A percentile compares a stretch with the other conserved stretches of the same genome.
Conservation (phyloP, 179 eudicot species). For the Silene coronaria region DNA sequence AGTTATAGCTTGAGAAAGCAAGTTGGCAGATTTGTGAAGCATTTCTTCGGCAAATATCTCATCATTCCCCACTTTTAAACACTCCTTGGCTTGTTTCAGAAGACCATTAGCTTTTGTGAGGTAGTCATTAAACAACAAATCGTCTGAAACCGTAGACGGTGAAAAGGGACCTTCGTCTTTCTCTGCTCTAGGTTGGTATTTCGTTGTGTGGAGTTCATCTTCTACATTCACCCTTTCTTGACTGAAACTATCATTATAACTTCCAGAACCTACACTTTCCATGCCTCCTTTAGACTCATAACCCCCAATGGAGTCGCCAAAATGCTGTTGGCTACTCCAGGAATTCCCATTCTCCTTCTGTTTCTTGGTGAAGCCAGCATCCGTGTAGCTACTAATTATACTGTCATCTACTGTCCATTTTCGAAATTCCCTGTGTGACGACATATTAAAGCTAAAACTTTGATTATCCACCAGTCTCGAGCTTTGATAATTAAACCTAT, state of each 20-base stretch:
- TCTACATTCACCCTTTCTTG: constrained; percentile 28
- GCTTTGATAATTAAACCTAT: constrained; percentile 28
- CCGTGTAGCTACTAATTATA: constrained; percentile 30
- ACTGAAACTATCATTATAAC: constrained; percentile 17
- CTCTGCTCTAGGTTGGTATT: constrained; percentile 23
- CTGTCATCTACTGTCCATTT: constrained; percentile 30
- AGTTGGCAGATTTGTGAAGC: constrained; percentile 48
- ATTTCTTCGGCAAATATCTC: constrained; percentile 49
- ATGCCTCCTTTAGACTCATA: constrained; percentile 20
- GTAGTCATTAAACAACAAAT: constrained; percentile 49
- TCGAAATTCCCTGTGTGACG: constrained; percentile 31
- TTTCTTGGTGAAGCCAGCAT: constrained; percentile 33
- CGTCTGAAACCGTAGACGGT: constrained; percentile 51
- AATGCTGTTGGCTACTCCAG: constrained; percentile 27
- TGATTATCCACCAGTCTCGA: constrained; percentile 31
- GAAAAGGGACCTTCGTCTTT: constrained; percentile 28
- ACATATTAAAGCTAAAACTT: constrained; percentile 28
- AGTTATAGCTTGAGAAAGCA: constrained; percentile 66
- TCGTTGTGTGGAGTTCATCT: constrained; percentile 28
- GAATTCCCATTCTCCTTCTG: constrained; percentile 26
- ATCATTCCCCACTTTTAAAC: constrained; percentile 33
- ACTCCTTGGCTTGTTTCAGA: constrained; percentile 57
- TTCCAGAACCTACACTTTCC: constrained; percentile 27
- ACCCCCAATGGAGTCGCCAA: constrained; percentile 23
- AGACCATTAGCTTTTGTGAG: constrained; percentile 55